Conservation (phyloP, 139 green algal species). For the Chlorella sp. region DNA sequence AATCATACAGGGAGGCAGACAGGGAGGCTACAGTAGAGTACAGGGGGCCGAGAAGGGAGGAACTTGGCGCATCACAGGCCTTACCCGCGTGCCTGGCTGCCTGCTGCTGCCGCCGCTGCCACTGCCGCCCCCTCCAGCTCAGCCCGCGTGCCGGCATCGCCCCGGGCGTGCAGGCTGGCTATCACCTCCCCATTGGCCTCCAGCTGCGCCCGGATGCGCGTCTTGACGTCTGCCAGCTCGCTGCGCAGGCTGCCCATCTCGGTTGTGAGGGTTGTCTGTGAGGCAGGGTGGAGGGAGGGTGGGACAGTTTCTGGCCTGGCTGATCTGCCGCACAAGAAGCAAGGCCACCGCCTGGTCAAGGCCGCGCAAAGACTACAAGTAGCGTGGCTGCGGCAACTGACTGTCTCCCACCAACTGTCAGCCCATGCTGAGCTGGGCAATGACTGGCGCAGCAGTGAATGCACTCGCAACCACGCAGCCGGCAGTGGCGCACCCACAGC, state of each 20-base stretch:
- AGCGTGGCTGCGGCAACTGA: too few relatives aligned
- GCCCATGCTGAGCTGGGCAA: too few relatives aligned
- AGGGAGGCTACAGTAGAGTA: background rate
- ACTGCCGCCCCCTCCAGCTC: background rate
- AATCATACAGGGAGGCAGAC: background rate
- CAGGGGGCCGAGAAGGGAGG: background rate
- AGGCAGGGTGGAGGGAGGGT: too few relatives aligned
- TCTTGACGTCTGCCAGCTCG: conserved; percentile 22
- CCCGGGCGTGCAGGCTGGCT: background rate
- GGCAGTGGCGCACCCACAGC: too few relatives aligned
- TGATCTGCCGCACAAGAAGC: too few relatives aligned
- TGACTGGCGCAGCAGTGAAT: too few relatives aligned
- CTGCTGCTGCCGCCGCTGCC: background rate
- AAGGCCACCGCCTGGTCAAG: too few relatives aligned
- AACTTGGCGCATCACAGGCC: too few relatives aligned
- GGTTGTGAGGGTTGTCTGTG: background rate
- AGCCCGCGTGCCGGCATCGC: background rate
- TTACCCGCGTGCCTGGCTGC: background rate
- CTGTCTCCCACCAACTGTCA: too few relatives aligned
- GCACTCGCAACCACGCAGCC: too few relatives aligned
- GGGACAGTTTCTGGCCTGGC: too few relatives aligned
- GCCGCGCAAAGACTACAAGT: too few relatives aligned
- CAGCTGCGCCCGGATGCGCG: conserved; percentile 18
- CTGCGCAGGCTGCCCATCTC: conserved; percentile 29
- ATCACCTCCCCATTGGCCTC: background rate